Percentiles rank a stretch among this genome's conserved stretches.
Conservation (phyloP, 495 filamentous ascomycete genomes). For the Podospora conica region DNA sequence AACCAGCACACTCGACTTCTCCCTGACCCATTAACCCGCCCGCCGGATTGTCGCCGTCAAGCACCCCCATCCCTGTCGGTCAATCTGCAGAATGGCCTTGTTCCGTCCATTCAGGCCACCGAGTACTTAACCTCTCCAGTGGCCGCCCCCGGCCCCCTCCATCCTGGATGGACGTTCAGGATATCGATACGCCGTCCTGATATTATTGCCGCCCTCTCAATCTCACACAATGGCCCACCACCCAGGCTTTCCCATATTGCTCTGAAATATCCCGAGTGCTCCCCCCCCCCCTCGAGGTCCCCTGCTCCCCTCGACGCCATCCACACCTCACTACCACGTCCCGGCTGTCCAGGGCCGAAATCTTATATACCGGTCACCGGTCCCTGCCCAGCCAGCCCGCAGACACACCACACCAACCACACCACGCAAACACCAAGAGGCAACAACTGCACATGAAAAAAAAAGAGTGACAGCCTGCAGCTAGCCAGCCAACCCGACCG, state of each 20-base stretch:
- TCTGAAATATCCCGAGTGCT: conserved; percentile 29
- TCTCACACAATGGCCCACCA: conserved; percentile 28
- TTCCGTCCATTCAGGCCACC: conserved; percentile 17
- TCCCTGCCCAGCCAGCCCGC: conserved; percentile 1
- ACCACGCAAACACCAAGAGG: conserved; percentile 1
- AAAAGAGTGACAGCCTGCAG: conserved; percentile 4
- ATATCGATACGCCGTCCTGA: conserved; percentile 19
- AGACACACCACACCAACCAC: background rate
- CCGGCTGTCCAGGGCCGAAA: conserved; percentile 22
- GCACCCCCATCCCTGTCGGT: conserved; percentile 27
- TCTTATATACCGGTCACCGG: conserved; percentile 14
- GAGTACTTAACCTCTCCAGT: conserved; percentile 16
- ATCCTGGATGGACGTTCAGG: conserved; percentile 11
- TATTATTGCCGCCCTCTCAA: conserved; percentile 23
- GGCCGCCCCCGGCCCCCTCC: conserved; percentile 18
- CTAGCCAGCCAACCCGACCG: conserved; percentile 3
- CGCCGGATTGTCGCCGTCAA: conserved; percentile 25
- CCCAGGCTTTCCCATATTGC: conserved; percentile 33
- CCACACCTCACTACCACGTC: conserved; percentile 5
- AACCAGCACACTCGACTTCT: conserved; percentile 5
- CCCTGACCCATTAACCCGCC: conserved; percentile 28
- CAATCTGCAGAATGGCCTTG: conserved; percentile 22
- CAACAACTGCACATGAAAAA: background rate
- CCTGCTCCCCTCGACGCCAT: conserved; percentile 8
- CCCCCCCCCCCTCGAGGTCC: conserved; percentile 11